phyloP scores from a whole-genome alignment of 2,329 filamentous ascomycete species.

The Stylonectria norvegica region DNA sequence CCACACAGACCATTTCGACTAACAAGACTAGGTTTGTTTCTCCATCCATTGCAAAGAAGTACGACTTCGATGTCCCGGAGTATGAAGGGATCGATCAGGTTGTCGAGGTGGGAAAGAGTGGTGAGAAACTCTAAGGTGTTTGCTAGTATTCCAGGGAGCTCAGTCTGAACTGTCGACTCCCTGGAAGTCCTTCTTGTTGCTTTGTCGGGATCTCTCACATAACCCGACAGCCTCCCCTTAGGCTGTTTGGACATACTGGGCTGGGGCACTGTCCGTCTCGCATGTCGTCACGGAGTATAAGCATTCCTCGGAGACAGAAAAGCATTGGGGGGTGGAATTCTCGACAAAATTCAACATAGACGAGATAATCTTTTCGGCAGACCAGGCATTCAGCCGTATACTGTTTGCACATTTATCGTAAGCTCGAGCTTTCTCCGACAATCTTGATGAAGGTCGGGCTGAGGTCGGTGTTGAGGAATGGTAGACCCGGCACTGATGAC shows the following conservation, averaged over 20 bases:
- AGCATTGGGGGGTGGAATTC: conserved; percentile 48
- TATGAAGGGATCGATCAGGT: conserved; percentile 89
- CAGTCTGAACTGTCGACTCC: conserved; percentile 7
- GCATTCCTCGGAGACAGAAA: conserved; percentile 45
- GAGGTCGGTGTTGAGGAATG: conserved; percentile 11
- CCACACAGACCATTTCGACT: conserved; percentile 11
- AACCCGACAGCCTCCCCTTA: conserved; percentile 52
- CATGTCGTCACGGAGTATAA: conserved; percentile 43
- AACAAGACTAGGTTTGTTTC: conserved; percentile 66
- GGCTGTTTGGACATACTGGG: conserved; percentile 56
- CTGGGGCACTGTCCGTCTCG: conserved; percentile 55
- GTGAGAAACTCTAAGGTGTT: conserved; percentile 49
- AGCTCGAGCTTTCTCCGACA: conserved; percentile 23
- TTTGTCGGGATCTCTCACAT: conserved; percentile 40
- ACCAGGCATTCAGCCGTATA: conserved; percentile 55
- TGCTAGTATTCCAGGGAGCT: conserved; percentile 4
- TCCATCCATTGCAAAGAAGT: conserved; percentile 75
- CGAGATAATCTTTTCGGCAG: conserved; percentile 57
- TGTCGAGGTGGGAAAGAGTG: conserved; percentile 63
- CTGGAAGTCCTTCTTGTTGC: conserved; percentile 8
- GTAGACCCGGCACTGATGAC: conserved; percentile 21
- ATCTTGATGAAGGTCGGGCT: conserved; percentile 12
- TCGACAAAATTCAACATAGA: conserved; percentile 56
- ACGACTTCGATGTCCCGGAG: conserved; percentile 74
- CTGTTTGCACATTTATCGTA: conserved; percentile 58